Percentiles rank a stretch among this genome's conserved stretches.
Conservation (phyloP, 495 filamentous ascomycete species). For the Penicillium manginii region DNA sequence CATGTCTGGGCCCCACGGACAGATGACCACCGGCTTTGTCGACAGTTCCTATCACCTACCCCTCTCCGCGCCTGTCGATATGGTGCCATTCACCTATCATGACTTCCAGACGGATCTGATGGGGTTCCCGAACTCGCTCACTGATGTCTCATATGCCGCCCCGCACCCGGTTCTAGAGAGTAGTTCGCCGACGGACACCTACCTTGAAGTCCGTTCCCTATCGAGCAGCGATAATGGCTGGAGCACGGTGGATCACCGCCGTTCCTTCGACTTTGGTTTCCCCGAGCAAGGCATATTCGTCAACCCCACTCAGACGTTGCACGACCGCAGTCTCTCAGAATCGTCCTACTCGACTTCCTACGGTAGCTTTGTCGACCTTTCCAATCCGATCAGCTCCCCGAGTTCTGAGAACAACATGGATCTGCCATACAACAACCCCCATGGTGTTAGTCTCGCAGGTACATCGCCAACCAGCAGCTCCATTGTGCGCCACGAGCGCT, state of each 20-base stretch:
- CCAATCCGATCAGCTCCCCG: constrained; percentile 71
- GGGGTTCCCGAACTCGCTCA: constrained; percentile 59
- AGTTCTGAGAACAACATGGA: constrained; percentile 67
- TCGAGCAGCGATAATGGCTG: constrained; percentile 86
- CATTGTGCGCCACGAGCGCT: constrained; percentile 41
- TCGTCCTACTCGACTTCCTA: constrained; percentile 76
- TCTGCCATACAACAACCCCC: constrained; percentile 53
- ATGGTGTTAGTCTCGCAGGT: constrained; percentile 35
- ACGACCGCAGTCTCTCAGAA: constrained; percentile 81
- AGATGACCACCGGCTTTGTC: constrained; percentile 66
- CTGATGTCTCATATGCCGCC: constrained; percentile 54
- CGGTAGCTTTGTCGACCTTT: constrained; percentile 81
- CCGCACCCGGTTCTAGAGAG: constrained; percentile 59
- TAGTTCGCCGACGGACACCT: constrained; percentile 81
- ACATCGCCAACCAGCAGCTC: constrained; percentile 44
- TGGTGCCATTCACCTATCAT: constrained; percentile 74
- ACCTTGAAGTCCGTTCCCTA: constrained; percentile 81
- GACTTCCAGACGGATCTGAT: constrained; percentile 66
- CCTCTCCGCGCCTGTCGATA: constrained; percentile 65
- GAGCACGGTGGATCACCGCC: constrained; percentile 68
- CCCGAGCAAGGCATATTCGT: constrained; percentile 68
- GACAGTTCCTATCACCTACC: constrained; percentile 66
- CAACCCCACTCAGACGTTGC: constrained; percentile 83
- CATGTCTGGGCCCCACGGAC: constrained; percentile 66
- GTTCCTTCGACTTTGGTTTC: constrained; percentile 56